These are phyloP conservation scores for Nannochloropsis salina DNA, from an alignment of 108 stramenopile genomes.

Conservation along the genomic window DNA sequence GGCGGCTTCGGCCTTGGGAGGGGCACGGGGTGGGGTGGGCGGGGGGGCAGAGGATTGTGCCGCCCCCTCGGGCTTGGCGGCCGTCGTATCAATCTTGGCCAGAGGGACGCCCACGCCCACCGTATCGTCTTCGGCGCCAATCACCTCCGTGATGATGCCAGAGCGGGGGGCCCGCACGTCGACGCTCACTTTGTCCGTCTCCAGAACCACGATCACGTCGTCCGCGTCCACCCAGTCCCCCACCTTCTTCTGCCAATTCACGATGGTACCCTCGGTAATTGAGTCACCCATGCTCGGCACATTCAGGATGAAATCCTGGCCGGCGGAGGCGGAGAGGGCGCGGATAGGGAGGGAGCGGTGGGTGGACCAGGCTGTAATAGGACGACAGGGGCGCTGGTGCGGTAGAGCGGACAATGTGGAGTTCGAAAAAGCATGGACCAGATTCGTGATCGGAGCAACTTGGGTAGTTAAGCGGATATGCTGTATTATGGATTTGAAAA, in stretches of 20 bases:
- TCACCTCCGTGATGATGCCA: constrained; percentile 75
- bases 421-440: neutral
- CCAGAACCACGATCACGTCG: constrained; percentile 61
- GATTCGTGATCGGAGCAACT: neutral
- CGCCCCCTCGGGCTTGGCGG: constrained; percentile 59
- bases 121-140: constrained; percentile 85
- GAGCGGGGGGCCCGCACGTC: constrained; percentile 66
- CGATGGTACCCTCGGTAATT: constrained; percentile 93
- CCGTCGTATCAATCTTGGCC: constrained; percentile 81
- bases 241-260: constrained; percentile 65
- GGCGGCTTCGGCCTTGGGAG: constrained; percentile 23
- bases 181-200: constrained; percentile 93
- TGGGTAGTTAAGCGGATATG: neutral
- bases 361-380: too few species aligned
- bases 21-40: constrained; percentile 34
- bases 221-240: constrained; percentile 56
- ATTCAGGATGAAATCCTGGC: neutral
- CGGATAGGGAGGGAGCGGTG: neutral
- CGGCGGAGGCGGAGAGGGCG: neutral
- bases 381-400: too few species aligned
- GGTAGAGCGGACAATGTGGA: too few species aligned
- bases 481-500: neutral
- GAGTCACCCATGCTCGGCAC: constrained; percentile 71
- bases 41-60: constrained; percentile 25
- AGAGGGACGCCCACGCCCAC: constrained; percentile 86